These are phyloP conservation scores for Babesia divergens DNA, from an alignment of 169 alveolate species.

Conservation along the genomic window DNA sequence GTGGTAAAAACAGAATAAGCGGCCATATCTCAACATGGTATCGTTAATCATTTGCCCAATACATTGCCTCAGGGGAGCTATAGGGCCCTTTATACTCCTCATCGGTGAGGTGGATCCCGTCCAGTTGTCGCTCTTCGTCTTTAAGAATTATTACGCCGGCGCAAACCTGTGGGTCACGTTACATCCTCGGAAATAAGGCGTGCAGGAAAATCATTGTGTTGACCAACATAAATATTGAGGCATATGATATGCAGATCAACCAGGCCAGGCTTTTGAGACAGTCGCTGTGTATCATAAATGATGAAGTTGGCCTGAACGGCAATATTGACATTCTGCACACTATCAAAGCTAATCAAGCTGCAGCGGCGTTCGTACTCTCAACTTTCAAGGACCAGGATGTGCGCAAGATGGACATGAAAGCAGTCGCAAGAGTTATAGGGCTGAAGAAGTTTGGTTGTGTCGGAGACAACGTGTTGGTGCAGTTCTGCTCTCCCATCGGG, in stretches of 20 bases:
- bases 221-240: slow-evolving; percentile 34
- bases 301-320: slow-evolving; percentile 47
- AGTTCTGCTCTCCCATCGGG: slow-evolving; percentile 50
- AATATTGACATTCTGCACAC: slow-evolving; percentile 33
- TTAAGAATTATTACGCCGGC: slow-evolving; percentile 45
- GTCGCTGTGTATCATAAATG: slow-evolving; percentile 48
- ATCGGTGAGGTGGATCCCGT: slow-evolving; percentile 75
- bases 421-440: slow-evolving; percentile 54
- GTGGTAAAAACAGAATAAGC: slow-evolving; percentile 51
- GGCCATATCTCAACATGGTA: slow-evolving; percentile 67
- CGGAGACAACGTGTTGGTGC: slow-evolving; percentile 38
- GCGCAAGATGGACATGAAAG: slow-evolving; percentile 46
- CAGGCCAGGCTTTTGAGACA: slow-evolving; percentile 48
- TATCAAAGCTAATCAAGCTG: slow-evolving; percentile 43
- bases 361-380: slow-evolving; percentile 36
- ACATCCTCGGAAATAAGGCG: neutral
- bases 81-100: slow-evolving; percentile 60
- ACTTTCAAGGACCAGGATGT: slow-evolving; percentile 37
- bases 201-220: slow-evolving; percentile 50
- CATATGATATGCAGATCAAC: slow-evolving; percentile 25
- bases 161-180: slow-evolving; percentile 19
- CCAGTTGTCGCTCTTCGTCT: slow-evolving; percentile 68
- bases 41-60: neutral
- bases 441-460: slow-evolving; percentile 44
- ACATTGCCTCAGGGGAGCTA: slow-evolving; percentile 47